phyloP scores from a whole-genome alignment of 2,329 filamentous ascomycete genomes.

The Gaeumannomyces tritici region DNA sequence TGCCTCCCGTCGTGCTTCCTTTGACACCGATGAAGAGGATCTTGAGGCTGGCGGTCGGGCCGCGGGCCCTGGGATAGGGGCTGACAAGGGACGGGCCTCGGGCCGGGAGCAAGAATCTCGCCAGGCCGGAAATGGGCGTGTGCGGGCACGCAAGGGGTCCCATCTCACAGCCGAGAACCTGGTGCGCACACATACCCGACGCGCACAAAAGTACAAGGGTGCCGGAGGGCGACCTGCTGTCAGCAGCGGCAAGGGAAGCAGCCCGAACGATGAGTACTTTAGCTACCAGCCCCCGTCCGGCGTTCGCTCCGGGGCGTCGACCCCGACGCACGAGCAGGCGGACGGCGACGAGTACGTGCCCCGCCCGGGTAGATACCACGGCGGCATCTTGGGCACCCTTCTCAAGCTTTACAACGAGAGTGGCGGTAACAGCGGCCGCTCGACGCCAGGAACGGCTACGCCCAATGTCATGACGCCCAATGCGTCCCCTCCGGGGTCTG shows the following conservation, averaged over 20 bases:
- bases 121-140: not conserved
- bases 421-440: conserved; percentile 19
- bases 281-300: conserved; percentile 23
- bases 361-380: conserved; percentile 57
- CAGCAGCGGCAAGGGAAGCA: conserved; percentile 3
- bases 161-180: conserved; percentile 9
- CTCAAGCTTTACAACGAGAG: conserved; percentile 57
- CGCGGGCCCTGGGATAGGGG: not conserved
- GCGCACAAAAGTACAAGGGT: not conserved
- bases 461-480: conserved; percentile 25
- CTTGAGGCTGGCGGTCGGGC: not conserved
- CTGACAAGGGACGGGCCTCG: not conserved
- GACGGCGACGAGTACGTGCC: conserved; percentile 55
- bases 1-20: not conserved
- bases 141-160: not conserved
- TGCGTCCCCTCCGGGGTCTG: conserved; percentile 19
- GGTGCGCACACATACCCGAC: conserved; percentile 9
- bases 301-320: conserved; percentile 16
- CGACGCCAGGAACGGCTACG: conserved; percentile 21
- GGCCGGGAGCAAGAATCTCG: not conserved
- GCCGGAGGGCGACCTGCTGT: too few relatives aligned
- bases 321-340: conserved; percentile 43
- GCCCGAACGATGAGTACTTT: conserved; percentile 16
- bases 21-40: conserved; percentile 2
- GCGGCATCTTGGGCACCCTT: conserved; percentile 63